Evolutionary conservation across 352 stramenopile genomes (phyloP), one percentile per base, ranked within the genome.

Genomic region (Phytophthora litchii): DNA sequence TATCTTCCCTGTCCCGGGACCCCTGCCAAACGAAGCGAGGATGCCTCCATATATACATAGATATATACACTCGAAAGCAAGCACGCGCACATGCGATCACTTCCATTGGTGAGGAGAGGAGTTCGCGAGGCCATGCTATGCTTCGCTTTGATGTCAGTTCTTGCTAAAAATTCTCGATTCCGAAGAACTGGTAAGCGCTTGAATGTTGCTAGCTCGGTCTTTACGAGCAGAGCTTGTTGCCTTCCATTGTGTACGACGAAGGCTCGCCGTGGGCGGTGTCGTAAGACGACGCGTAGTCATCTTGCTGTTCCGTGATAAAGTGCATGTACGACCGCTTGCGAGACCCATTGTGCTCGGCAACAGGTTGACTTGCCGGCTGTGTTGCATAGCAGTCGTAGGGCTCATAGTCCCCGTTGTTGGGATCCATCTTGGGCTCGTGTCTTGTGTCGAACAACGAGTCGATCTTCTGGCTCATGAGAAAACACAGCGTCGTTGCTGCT

Each of bases 401-500:
- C 60, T 93, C 83, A 8, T 79, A 52, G 48, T 87, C 70, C 43
- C 76, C 72, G 23, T 78, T 79, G 40, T 80, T 74, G 21, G 44
- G 19, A 25, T 88, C 77, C 34, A 47, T 13, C 10, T 64, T 53
- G 3, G 48, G 31, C 14, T 76, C 67, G 27, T 76, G 67, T 38
- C 76, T 72, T 9, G 54, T 76, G 62, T 93, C 83, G 35, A 93
- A 86, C 3, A 92, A 52, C 12, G 80, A 86, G 67, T 91, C 84
- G 48, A 92, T 93, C 60, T 91, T 92, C 44, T 94, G 84, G 14
- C 70, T 85, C 84, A 94, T 94, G 41, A 94, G 71, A 41, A 91
- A 91, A 63, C 80, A 91, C 25, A 94, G 54, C 7, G 84, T 94
- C 47, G 83, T 89, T 4, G 84, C 84, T 10, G 84, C 84, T 1